These are phyloP conservation scores for Lichtheimia ramosa DNA, from an alignment of 371 early-diverging fungal species.

Conservation along the genomic window DNA sequence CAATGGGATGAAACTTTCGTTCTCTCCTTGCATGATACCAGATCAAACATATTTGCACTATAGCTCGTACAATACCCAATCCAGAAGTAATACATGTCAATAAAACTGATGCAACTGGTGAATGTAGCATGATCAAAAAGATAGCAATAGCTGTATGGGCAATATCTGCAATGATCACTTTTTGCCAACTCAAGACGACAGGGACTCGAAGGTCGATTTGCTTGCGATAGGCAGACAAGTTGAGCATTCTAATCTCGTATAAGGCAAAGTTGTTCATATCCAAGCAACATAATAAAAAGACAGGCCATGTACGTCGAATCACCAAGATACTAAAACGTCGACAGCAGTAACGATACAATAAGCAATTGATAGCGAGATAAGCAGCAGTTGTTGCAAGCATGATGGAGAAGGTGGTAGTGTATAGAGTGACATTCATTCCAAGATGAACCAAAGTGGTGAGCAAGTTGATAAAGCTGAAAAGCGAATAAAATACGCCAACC, in stretches of 20 bases:
- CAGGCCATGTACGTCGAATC: slow-evolving; percentile 16
- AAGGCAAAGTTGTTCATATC: slow-evolving; percentile 14
- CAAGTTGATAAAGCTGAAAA: slow-evolving; percentile 8
- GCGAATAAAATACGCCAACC: slow-evolving; percentile 9
- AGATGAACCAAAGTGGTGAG: slow-evolving; percentile 11
- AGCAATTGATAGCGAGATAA: slow-evolving; percentile 1
- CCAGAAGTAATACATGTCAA: slow-evolving; percentile 11
- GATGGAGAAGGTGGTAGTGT: slow-evolving; percentile 1
- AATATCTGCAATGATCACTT: slow-evolving; percentile 10
- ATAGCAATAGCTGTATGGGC: slow-evolving; percentile 11
- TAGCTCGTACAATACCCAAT: slow-evolving; percentile 4
- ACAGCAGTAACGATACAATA: slow-evolving; percentile 10
- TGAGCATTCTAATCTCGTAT: slow-evolving; percentile 11
- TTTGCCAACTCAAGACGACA: slow-evolving; percentile 6
- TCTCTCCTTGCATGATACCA: slow-evolving; percentile 1
- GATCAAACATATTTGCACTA: not conserved
- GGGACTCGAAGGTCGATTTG: slow-evolving; percentile 10
- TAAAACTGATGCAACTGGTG: slow-evolving; percentile 12
- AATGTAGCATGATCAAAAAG: slow-evolving; percentile 10
- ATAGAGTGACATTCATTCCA: not conserved
- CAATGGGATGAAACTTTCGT: slow-evolving; percentile 4
- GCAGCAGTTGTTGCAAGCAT: slow-evolving; percentile 2
- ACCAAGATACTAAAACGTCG: slow-evolving; percentile 13
- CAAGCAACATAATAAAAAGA: slow-evolving; percentile 9
- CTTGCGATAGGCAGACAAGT: slow-evolving; percentile 9